Conservation (phyloP, 345 rosid genomes). For the Dovyalis caffra region DNA sequence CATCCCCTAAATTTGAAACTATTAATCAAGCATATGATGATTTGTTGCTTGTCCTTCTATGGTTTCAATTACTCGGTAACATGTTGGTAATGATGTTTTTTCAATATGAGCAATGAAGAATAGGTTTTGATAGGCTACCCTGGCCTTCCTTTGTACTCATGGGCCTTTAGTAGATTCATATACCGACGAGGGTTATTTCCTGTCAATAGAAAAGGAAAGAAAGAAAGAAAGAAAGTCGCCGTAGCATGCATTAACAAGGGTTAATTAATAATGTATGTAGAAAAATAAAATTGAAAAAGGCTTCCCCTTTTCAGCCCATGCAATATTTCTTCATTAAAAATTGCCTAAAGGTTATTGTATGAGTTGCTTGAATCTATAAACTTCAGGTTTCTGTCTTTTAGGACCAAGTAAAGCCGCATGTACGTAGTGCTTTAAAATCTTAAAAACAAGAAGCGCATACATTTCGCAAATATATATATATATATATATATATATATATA, state of each 20-base stretch:
- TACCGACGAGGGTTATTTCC: background rate
- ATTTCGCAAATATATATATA: too few relatives aligned
- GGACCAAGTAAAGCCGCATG: background rate
- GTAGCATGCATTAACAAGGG: too few relatives aligned
- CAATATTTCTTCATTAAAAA: too few relatives aligned
- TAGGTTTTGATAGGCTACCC: background rate
- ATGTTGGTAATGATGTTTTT: background rate
- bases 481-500: too few relatives aligned
- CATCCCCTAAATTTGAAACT: background rate
- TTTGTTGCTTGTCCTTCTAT: background rate
- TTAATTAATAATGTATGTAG: too few relatives aligned
- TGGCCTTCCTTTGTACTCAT: background rate
- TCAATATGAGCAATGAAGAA: background rate
- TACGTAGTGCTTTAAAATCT: too few relatives aligned
- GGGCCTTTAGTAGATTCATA: background rate
- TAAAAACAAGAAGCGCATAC: too few relatives aligned
- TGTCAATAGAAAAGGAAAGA: too few relatives aligned
- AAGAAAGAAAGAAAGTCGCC: too few relatives aligned
- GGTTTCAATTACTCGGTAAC: background rate
- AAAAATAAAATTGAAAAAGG: too few relatives aligned
- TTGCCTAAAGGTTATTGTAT: too few relatives aligned
- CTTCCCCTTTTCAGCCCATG: too few relatives aligned
- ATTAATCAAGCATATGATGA: background rate
- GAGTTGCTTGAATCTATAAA: background rate
- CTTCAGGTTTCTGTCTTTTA: background rate